Conservation (phyloP, 2,329 filamentous ascomycete species). For the Aspergillus ochraceus region DNA sequence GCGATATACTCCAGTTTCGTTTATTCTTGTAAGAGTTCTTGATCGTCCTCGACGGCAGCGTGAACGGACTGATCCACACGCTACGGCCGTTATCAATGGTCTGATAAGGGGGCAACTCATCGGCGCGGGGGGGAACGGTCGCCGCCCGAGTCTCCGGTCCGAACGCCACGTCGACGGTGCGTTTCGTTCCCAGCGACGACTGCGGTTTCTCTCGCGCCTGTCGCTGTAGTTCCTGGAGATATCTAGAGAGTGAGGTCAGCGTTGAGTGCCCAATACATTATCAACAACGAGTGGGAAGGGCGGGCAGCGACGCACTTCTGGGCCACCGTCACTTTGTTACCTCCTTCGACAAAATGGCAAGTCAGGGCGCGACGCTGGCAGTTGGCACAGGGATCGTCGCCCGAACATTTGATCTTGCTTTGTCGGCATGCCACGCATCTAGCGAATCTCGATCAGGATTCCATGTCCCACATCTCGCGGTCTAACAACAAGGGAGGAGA, state of each 20-base stretch:
- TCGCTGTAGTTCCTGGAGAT: conserved; percentile 17
- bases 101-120: background rate
- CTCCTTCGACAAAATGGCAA: conserved; percentile 33
- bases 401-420: conserved; percentile 45
- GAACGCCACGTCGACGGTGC: background rate
- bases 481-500: no score
- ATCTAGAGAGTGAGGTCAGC: conserved; percentile 2
- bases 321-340: conserved; percentile 31
- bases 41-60: conserved; percentile 16
- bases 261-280: background rate
- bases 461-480: no score
- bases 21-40: conserved; percentile 17
- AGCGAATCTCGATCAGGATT: background rate
- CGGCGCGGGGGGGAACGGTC: background rate
- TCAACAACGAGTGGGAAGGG: no score
- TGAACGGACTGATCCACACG: conserved; percentile 25
- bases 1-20: conserved; percentile 37
- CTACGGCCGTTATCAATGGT: conserved; percentile 9
- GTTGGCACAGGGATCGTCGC: conserved; percentile 36
- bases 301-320: conserved; percentile 27
- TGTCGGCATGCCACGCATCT: conserved; percentile 34
- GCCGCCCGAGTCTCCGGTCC: background rate
- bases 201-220: background rate
- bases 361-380: conserved; percentile 21
- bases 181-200: background rate